These are phyloP conservation scores for Juncus effusus DNA, from an alignment of 176 grass and related monocot species.

Conservation along the genomic window DNA sequence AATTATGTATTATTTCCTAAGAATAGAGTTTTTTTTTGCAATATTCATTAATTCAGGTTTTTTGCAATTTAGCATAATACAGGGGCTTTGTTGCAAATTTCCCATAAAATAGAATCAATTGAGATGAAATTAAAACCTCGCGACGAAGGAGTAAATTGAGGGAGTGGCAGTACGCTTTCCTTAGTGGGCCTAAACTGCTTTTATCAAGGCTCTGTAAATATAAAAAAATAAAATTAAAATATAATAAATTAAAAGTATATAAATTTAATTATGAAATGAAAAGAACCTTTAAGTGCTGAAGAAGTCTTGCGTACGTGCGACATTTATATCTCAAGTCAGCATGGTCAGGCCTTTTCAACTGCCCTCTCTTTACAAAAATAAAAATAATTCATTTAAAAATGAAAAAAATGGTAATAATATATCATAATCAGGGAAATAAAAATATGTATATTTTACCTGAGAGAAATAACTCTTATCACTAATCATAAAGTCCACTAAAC, in stretches of 20 bases:
- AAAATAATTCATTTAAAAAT: constrained; percentile 35
- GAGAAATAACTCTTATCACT: constrained; percentile 99
- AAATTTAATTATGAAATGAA: constrained; percentile 5
- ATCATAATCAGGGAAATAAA: neutral
- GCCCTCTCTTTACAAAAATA: constrained; percentile 66
- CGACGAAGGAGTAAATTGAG: constrained; percentile 93
- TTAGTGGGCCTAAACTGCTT: constrained; percentile 84
- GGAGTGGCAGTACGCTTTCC: constrained; percentile 95
- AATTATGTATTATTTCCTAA: no score
- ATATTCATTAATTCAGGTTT: no score
- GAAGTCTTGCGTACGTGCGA: constrained; percentile 95
- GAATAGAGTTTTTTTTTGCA: no score
- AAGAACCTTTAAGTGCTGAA: constrained; percentile 92
- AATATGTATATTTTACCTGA: constrained; percentile 45
- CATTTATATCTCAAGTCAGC: constrained; percentile 97
- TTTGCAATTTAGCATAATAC: no score
- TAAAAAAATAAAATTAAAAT: constrained; percentile 33
- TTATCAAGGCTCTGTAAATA: constrained; percentile 79
- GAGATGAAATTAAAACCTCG: constrained; percentile 44
- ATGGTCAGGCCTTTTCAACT: constrained; percentile 98
- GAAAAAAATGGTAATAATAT: constrained; percentile 9
- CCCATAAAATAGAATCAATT: no score
- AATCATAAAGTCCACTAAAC: constrained; percentile 99
- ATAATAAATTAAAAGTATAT: constrained; percentile 23
- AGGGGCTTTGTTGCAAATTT: no score